Evolutionary conservation across 768 basidiomycete species (phyloP).

Genomic region (Fomitopsis serialis): DNA sequence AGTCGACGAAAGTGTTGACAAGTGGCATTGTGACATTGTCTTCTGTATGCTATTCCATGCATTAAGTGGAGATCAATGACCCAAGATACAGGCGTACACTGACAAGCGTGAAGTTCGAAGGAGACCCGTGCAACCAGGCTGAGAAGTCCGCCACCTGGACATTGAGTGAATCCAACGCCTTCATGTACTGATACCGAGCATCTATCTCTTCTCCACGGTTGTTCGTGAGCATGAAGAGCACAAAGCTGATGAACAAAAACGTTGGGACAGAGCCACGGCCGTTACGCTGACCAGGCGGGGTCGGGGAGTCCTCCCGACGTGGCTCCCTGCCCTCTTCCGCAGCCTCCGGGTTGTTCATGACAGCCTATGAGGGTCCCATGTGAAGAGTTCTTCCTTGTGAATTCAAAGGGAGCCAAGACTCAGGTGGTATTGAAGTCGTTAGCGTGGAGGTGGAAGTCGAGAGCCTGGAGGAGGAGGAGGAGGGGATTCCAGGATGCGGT

Average conservation of each 20-base stretch:
- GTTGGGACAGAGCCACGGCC: conserved; percentile 61
- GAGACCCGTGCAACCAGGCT: conserved; percentile 21
- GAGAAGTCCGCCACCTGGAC: conserved; percentile 69
- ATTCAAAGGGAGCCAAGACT: too few species aligned
- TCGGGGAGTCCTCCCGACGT: background rate
- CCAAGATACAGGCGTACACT: conserved; percentile 33
- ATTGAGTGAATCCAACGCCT: conserved; percentile 51
- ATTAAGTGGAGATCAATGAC: conserved; percentile 28
- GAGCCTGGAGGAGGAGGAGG: too few species aligned
- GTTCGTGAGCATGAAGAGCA: conserved; percentile 77
- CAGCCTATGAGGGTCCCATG: too few species aligned
- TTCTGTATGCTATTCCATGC: conserved; percentile 7
- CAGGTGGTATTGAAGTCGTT: too few species aligned
- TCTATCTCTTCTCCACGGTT: conserved; percentile 65
- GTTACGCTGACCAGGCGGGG: background rate
- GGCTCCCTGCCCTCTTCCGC: background rate
- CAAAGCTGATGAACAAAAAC: conserved; percentile 67
- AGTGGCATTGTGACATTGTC: background rate
- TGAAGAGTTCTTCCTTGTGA: too few species aligned
- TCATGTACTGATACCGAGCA: conserved; percentile 58
- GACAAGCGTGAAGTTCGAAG: conserved; percentile 3
- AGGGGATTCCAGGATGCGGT: too few species aligned
- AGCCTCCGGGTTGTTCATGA: background rate
- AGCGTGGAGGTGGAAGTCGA: too few species aligned
- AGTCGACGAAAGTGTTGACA: background rate